Percentiles rank a stretch among this genome's conserved stretches.
Evolutionary conservation across 2,329 filamentous ascomycete species (phyloP).

Genomic region (Cryphonectria parasitica): DNA sequence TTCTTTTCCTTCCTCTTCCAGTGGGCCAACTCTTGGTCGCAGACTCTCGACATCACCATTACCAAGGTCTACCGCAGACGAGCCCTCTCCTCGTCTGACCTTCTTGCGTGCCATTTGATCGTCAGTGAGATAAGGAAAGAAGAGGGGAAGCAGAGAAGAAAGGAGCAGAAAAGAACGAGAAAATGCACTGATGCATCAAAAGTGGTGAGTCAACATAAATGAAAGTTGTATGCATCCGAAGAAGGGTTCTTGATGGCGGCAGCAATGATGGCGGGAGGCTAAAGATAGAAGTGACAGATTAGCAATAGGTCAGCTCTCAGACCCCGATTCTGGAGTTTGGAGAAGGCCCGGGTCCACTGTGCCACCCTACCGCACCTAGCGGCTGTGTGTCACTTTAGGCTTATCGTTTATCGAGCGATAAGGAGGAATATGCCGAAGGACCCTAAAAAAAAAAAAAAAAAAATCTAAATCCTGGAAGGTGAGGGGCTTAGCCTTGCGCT

Average conservation of each 20-base stretch:
- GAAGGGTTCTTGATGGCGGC: not conserved
- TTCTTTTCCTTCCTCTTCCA: not conserved
- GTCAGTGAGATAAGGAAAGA: not conserved
- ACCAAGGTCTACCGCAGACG: not conserved
- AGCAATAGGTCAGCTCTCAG: constrained; percentile 15
- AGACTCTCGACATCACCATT: not conserved
- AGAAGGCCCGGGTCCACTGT: not conserved
- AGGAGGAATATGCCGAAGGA: not conserved
- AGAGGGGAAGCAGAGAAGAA: no score
- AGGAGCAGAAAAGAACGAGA: no score
- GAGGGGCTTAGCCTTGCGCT: not conserved
- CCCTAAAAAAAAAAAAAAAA: constrained; percentile 9
- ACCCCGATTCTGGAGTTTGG: constrained; percentile 2
- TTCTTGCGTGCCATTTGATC: not conserved
- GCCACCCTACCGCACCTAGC: not conserved
- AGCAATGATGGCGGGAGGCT: not conserved
- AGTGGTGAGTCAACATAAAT: not conserved
- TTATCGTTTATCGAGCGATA: constrained; percentile 2
- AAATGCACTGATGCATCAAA: no score
- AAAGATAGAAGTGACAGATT: constrained; percentile 10
- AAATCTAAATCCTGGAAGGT: constrained; percentile 11
- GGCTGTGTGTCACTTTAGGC: not conserved
- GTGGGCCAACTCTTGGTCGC: not conserved
- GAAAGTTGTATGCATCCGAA: no score
- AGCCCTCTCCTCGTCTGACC: not conserved